phyloP scores from a whole-genome alignment of 495 filamentous ascomycete genomes.

The Aspergillus haitiensis region DNA sequence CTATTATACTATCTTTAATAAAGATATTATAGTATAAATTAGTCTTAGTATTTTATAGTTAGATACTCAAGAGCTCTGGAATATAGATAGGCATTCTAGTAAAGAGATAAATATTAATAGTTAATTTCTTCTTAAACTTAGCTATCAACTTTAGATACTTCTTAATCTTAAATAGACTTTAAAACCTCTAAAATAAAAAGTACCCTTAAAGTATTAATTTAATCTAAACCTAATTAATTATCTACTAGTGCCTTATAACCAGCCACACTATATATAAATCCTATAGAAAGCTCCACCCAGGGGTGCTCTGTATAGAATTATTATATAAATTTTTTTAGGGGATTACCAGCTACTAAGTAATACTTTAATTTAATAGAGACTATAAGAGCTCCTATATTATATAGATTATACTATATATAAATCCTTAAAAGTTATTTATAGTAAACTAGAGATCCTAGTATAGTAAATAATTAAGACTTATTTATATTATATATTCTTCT shows the following conservation, averaged over 20 bases:
- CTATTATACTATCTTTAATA: conserved; percentile 4
- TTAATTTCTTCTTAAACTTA: background rate
- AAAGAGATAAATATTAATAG: background rate
- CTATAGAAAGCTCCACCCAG: conserved; percentile 23
- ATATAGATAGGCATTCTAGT: background rate
- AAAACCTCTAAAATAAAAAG: background rate
- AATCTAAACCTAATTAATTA: background rate
- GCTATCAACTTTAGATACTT: background rate
- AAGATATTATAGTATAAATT: conserved; percentile 17
- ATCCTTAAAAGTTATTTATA: conserved; percentile 15
- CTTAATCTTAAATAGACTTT: background rate
- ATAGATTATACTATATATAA: conserved; percentile 5
- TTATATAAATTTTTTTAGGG: background rate
- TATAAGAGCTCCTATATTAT: background rate
- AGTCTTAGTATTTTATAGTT: background rate
- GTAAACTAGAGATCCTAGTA: conserved; percentile 19
- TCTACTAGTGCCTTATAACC: background rate
- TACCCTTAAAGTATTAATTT: background rate
- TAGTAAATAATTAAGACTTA: conserved; percentile 8
- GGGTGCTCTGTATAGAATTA: background rate
- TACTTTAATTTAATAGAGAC: background rate
- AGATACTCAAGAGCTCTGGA: background rate
- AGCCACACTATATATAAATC: conserved; percentile 13
- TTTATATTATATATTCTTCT: conserved; percentile 12
- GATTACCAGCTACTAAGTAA: background rate